Conservation (phyloP, 345 rosid genomes). For the Corchorus olitorius region DNA sequence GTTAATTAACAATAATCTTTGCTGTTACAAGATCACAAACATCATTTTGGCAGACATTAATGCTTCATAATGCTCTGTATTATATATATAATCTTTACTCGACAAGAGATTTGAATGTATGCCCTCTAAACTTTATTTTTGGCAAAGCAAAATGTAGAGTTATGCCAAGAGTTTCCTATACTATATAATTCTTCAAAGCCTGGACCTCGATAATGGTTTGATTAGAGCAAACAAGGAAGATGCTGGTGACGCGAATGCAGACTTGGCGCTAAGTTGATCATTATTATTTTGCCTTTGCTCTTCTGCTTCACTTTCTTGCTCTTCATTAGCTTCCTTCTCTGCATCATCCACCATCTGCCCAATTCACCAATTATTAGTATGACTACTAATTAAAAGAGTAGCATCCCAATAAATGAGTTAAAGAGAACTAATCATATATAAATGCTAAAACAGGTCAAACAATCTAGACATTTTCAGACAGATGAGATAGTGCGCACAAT, state of each 20-base stretch:
- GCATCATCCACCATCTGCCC: slow-evolving; percentile 58
- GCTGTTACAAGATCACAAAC: too few species aligned
- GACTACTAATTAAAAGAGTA: background rate
- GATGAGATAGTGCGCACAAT: too few species aligned
- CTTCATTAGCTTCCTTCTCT: slow-evolving; percentile 42
- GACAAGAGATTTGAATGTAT: background rate
- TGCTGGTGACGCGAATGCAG: slow-evolving; percentile 12
- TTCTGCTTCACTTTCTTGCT: slow-evolving; percentile 20
- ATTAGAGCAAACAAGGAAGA: slow-evolving; percentile 27
- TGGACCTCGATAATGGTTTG: slow-evolving; percentile 25
- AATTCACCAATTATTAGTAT: background rate
- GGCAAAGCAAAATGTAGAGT: background rate
- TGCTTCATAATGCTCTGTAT: too few species aligned
- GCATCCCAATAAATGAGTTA: background rate
- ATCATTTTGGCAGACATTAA: too few species aligned
- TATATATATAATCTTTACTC: background rate
- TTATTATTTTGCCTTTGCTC: slow-evolving; percentile 7
- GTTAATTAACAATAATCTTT: too few species aligned
- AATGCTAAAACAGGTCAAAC: background rate
- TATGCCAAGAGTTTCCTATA: background rate
- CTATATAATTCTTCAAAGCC: slow-evolving; percentile 23
- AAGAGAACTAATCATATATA: background rate
- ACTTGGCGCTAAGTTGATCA: background rate
- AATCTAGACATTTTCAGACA: background rate
- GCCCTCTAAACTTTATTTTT: background rate